Evolutionary conservation across 345 rosid species (phyloP).

Genomic region (Acer campestre): DNA sequence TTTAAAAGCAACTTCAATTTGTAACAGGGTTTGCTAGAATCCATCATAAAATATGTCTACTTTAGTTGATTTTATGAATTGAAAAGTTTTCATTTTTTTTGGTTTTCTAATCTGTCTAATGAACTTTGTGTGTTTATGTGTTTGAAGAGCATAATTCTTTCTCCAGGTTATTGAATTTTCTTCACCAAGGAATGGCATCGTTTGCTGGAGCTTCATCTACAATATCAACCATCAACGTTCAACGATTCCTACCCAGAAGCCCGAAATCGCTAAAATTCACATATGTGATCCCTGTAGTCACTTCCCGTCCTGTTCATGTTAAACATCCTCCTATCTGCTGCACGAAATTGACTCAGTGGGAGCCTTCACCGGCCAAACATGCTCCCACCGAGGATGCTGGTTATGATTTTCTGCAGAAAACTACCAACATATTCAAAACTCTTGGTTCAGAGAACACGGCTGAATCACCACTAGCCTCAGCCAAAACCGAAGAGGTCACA

Average conservation of each 20-base stretch:
- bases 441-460: slow-evolving; percentile 37
- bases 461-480: slow-evolving; percentile 29
- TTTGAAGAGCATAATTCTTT: slow-evolving; percentile 8
- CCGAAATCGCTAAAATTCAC: slow-evolving; percentile 31
- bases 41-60: neutral
- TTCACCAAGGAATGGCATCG: slow-evolving; percentile 52
- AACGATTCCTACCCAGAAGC: slow-evolving; percentile 27
- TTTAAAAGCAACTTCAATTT: neutral
- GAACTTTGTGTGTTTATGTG: slow-evolving; percentile 8
- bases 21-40: neutral
- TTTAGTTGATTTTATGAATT: neutral
- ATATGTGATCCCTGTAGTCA: slow-evolving; percentile 12
- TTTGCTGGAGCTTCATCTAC: slow-evolving; percentile 41
- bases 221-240: slow-evolving; percentile 24
- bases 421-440: slow-evolving; percentile 57
- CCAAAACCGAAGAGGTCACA: slow-evolving; percentile 27
- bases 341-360: slow-evolving; percentile 63
- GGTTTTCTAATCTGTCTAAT: neutral
- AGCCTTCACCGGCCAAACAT: slow-evolving; percentile 51
- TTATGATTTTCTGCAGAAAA: slow-evolving; percentile 45
- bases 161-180: slow-evolving; percentile 24
- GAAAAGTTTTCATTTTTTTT: neutral
- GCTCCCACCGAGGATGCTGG: slow-evolving; percentile 49
- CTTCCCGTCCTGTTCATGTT: slow-evolving; percentile 19
- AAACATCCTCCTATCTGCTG: slow-evolving; percentile 41